Evolutionary conservation across 2,329 filamentous ascomycete species (phyloP).

Genomic region (Paradendryphiella salina): DNA sequence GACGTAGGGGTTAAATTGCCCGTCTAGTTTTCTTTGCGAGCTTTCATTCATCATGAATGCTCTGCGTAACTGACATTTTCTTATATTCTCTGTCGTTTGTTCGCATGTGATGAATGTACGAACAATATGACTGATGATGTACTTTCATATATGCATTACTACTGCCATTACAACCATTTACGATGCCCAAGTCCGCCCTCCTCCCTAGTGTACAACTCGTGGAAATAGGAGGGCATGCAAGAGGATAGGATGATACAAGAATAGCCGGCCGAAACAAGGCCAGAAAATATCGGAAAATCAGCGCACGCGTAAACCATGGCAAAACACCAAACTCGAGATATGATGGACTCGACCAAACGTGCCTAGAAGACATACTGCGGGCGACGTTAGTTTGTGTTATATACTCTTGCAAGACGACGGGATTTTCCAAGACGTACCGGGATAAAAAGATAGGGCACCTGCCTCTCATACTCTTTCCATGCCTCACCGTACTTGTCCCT

Average conservation of each 20-base stretch:
- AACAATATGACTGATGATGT: not conserved
- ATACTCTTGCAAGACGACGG: not conserved
- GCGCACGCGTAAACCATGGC: not conserved
- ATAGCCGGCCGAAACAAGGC: not conserved
- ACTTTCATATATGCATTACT: slow-evolving; percentile 22
- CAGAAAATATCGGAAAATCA: too few species aligned
- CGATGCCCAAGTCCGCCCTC: slow-evolving; percentile 2
- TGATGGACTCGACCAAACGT: not conserved
- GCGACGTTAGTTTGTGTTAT: not conserved
- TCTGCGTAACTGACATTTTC: not conserved
- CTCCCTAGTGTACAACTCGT: slow-evolving; percentile 7
- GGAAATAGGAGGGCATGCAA: slow-evolving; percentile 11
- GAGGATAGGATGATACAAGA: slow-evolving; percentile 4
- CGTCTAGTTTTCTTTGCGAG: not conserved
- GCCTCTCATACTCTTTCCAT: slow-evolving; percentile 78
- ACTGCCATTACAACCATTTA: slow-evolving; percentile 22
- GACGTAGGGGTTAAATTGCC: slow-evolving; percentile 54
- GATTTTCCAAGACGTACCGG: slow-evolving; percentile 52
- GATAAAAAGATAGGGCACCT: slow-evolving; percentile 83
- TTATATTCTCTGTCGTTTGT: too few species aligned
- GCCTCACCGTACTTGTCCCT: slow-evolving; percentile 77
- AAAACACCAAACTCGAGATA: not conserved
- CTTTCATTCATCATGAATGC: not conserved
- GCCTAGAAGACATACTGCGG: slow-evolving; percentile 7
- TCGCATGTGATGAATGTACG: not conserved